phyloP scores from a whole-genome alignment of 805 yeast genomes.

The Saccharomyces eubayanus region DNA sequence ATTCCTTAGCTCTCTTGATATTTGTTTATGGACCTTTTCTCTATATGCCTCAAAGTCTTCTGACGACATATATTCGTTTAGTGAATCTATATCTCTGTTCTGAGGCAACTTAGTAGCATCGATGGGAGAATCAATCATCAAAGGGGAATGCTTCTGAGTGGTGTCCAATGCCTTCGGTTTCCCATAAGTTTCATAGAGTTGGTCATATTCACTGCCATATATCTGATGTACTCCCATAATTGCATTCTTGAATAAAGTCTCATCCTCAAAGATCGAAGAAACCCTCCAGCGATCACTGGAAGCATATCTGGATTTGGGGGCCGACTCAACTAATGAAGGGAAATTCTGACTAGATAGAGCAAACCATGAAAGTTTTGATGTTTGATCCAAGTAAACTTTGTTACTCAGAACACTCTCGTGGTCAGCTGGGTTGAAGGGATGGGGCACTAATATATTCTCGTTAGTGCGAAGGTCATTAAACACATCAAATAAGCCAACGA shows the following conservation, averaged over 20 bases:
- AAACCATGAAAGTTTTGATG: constrained; percentile 65
- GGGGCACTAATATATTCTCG: constrained; percentile 53
- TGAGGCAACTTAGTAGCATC: neutral
- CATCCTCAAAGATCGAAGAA: constrained; percentile 31
- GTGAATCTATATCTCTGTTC: constrained; percentile 6
- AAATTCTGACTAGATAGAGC: constrained; percentile 73
- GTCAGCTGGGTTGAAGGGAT: constrained; percentile 43
- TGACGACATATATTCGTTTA: constrained; percentile 22
- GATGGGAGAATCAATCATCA: constrained; percentile 21
- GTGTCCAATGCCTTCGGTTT: neutral
- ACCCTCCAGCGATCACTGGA: constrained; percentile 38
- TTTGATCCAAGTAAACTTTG: constrained; percentile 56
- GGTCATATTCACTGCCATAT: constrained; percentile 10
- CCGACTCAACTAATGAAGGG: constrained; percentile 74
- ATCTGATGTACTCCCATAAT: constrained; percentile 44
- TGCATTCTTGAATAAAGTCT: constrained; percentile 35
- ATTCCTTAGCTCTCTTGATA: constrained; percentile 17
- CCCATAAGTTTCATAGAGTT: constrained; percentile 8
- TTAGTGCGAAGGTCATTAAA: constrained; percentile 28
- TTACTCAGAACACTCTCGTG: constrained; percentile 13
- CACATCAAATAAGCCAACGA: constrained; percentile 75
- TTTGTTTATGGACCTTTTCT: constrained; percentile 20
- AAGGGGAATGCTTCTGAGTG: constrained; percentile 5
- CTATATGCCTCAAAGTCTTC: constrained; percentile 21
- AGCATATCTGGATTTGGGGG: constrained; percentile 61